phyloP scores from a whole-genome alignment of 2,329 filamentous ascomycete species.

The Botrytis porri region DNA sequence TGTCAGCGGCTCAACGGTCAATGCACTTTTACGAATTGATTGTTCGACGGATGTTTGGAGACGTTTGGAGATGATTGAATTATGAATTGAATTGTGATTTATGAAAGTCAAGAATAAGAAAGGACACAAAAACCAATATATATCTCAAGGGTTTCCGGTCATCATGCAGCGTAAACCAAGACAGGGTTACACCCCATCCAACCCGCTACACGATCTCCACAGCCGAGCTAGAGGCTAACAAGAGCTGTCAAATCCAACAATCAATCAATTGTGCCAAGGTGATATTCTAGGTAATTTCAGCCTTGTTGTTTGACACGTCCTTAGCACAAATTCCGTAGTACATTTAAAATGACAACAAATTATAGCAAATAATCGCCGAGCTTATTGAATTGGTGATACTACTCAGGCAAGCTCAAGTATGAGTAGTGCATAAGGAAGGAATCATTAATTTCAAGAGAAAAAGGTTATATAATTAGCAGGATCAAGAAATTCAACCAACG shows the following conservation, averaged over 20 bases:
- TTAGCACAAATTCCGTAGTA: not conserved
- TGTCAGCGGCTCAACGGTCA: not conserved
- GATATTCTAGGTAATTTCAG: not conserved
- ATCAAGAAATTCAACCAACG: not conserved
- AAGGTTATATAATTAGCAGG: not conserved
- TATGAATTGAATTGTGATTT: not conserved
- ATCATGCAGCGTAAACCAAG: not conserved
- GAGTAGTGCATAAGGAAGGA: not conserved
- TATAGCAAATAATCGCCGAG: not conserved
- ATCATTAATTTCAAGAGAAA: not conserved
- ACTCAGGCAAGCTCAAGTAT: not conserved
- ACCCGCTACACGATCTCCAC: not conserved
- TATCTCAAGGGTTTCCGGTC: not conserved
- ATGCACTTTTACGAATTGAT: not conserved
- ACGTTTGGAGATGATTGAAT: not conserved
- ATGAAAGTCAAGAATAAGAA: not conserved
- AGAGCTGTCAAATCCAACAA: not conserved
- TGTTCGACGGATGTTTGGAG: not conserved
- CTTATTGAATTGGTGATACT: not conserved
- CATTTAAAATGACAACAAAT: not conserved
- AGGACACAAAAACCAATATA: not conserved
- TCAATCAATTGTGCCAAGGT: not conserved
- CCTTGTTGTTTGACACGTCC: not conserved
- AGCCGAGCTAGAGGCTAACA: not conserved
- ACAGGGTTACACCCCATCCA: not conserved